Evolutionary conservation across 352 stramenopile genomes (phyloP), one percentile per base, ranked within the genome.

Genomic region (Globisporangium parvum): DNA sequence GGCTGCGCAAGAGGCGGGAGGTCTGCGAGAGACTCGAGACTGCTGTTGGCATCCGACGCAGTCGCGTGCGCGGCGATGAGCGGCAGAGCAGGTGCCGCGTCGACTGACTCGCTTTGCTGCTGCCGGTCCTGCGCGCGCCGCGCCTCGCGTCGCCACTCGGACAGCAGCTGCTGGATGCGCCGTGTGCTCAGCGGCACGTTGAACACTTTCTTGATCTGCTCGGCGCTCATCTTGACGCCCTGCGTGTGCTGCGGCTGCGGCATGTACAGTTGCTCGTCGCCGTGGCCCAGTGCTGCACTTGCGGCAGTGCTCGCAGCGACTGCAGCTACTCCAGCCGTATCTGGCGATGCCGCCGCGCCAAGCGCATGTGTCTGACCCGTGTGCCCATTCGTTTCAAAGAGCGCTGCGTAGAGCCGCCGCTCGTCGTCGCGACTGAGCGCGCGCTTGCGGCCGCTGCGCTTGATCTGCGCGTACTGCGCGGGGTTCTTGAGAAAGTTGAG

Each of bases 121-220:
- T 46, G 50, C 15, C 24, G 63, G 47, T 75, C 58, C 56, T 77
- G 73, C 31, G 59, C 46, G 66, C 68, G 60, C 40, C 68, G 65
- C 20, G 70, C 63, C 21, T 67, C 55, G 14, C 57, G 60, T 3
- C 73, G 70, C 73, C 73, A 82, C 40, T 77, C 65, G n/a, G 65
- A 79, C 18, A 82, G 70, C 42, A 82, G 47, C 45, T 82, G 73
- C 70, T 83, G 73, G 24, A 83, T 71, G 55, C 73, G 73, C n/a
- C 73, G 73, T 33, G 67, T 73, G 42, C 73, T 83, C 53, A 83
- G 55, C 41, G 73, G 70, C 58, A 83, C 59, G 26, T 67, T 65
- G 52, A 83, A 77, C 63, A 80, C 70, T 11, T 63, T 59, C 44
- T 65, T 66, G 60, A 83, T 75, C 40, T 72, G 70, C 55, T 77